Evolutionary conservation across 1,284 basidiomycete species (phyloP).

Genomic region (Ceratobasidium sp.): DNA sequence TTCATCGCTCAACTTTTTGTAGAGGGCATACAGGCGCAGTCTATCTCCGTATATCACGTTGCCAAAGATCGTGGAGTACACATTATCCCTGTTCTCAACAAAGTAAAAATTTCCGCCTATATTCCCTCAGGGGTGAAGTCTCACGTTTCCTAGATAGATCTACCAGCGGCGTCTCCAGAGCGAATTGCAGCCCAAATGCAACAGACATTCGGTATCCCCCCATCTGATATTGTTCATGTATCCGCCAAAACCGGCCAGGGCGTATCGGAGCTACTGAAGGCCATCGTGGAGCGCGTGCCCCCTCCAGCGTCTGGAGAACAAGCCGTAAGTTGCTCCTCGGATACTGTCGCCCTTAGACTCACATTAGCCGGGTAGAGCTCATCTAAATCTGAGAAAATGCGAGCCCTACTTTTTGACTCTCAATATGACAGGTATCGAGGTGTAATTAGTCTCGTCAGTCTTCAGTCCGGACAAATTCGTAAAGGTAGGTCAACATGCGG

Average conservation of each 20-base stretch:
- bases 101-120: slow-evolving; percentile 66
- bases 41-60: slow-evolving; percentile 93
- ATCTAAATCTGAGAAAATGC: slow-evolving; percentile 60
- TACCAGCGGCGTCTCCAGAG: slow-evolving; percentile 87
- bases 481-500: slow-evolving; percentile 58
- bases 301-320: slow-evolving; percentile 69
- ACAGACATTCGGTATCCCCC: slow-evolving; percentile 83
- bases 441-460: slow-evolving; percentile 91
- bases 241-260: slow-evolving; percentile 90
- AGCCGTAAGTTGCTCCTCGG: neutral
- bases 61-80: slow-evolving; percentile 85
- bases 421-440: slow-evolving; percentile 97
- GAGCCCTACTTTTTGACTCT: slow-evolving; percentile 95
- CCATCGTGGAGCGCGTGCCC: slow-evolving; percentile 87
- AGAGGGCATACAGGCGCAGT: slow-evolving; percentile 97
- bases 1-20: neutral
- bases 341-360: slow-evolving; percentile 32
- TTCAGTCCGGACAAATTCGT: slow-evolving; percentile 69
- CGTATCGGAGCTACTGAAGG: slow-evolving; percentile 76
- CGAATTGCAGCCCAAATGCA: slow-evolving; percentile 85
- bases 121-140: slow-evolving; percentile 48
- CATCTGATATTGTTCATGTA: slow-evolving; percentile 78
- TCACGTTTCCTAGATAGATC: slow-evolving; percentile 74
- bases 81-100: slow-evolving; percentile 95
- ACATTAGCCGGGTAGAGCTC: slow-evolving; percentile 49